Evolutionary conservation across 1,284 basidiomycete species (phyloP), one percentile per base, ranked within the genome.

Genomic region (Chiua sp.): DNA sequence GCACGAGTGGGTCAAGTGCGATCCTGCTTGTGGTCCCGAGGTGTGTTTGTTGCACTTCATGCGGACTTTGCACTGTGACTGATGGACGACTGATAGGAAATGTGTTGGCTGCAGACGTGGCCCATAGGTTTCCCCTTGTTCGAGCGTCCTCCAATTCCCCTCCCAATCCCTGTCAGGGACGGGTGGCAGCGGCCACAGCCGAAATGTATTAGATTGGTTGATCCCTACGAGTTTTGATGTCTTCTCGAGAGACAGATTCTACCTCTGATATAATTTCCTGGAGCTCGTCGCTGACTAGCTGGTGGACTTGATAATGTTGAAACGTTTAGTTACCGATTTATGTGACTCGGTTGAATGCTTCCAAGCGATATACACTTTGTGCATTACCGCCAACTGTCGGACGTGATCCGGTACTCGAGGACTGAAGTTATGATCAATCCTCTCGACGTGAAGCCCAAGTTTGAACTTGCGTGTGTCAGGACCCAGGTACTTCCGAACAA

Each of bases 81-180:
- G 4, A 60, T 26, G 23, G 16, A 35, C 52, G 16, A 44, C 22
- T 7, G 10, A 35, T 51, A 52, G 37, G 51, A 52, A 6, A 35
- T 54, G 37, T 82, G 80, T 55, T 78, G 78, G 56, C 57, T 81
- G n/a, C 79, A 80, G n/a, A 78, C 77, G 3, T 81, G 79, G 78
- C 79, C 80, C 7, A 74, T 57, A 22, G 53, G 56, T 47, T 53
- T 55, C 15, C 53, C 60, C 15, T 12, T 12, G 42, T 44, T 44
- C 42, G 42, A 44, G 42, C 42, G 42, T 7, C 42, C 42, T 7
- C 42, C 42, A n/a, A 37, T 51, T 15, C 1, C 48, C 23, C 7
- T 20, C 23, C 16, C 20, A 52, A 26, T 12, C 37, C 16, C 39
- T 28, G 12, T 4, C 7, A 28, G 39, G 23, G 52, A 33, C 15